Conservation (phyloP, 2,329 filamentous ascomycete genomes). For the Kalmusia sp. region DNA sequence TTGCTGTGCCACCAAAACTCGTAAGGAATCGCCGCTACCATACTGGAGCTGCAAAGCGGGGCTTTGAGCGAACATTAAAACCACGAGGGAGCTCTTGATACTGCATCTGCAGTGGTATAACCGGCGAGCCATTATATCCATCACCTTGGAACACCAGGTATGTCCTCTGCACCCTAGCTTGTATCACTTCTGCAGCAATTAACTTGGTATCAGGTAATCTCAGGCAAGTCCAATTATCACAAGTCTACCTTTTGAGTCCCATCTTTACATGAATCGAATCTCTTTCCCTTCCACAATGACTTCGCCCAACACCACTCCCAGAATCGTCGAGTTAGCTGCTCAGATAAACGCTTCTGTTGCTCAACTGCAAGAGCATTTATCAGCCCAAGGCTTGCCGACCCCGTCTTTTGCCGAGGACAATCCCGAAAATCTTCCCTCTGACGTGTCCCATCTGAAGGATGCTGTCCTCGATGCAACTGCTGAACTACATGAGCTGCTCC, state of each 20-base stretch:
- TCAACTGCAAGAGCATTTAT: constrained; percentile 18
- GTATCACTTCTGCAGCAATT: neutral
- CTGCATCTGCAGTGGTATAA: neutral
- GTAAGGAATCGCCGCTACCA: no score
- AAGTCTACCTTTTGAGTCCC: neutral
- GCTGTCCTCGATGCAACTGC: constrained; percentile 19
- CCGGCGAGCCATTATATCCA: neutral
- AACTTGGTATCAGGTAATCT: neutral
- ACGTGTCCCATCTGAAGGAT: constrained; percentile 16
- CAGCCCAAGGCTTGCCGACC: constrained; percentile 16
- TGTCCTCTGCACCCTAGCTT: neutral
- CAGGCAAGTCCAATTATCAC: neutral
- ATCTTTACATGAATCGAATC: neutral
- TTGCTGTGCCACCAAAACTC: no score
- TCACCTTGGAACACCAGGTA: neutral
- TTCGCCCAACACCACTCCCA: constrained; percentile 12
- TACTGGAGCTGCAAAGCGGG: no score
- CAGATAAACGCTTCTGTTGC: constrained; percentile 18
- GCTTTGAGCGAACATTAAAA: no score
- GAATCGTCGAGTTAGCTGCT: constrained; percentile 22
- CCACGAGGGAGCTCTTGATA: neutral
- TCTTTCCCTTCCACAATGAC: constrained; percentile 8
- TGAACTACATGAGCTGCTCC: constrained; percentile 21
- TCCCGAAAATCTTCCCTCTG: constrained; percentile 4
- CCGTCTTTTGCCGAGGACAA: constrained; percentile 20